Evolutionary conservation across 1,284 basidiomycete genomes (phyloP).

Genomic region (Cerioporus squamosus): DNA sequence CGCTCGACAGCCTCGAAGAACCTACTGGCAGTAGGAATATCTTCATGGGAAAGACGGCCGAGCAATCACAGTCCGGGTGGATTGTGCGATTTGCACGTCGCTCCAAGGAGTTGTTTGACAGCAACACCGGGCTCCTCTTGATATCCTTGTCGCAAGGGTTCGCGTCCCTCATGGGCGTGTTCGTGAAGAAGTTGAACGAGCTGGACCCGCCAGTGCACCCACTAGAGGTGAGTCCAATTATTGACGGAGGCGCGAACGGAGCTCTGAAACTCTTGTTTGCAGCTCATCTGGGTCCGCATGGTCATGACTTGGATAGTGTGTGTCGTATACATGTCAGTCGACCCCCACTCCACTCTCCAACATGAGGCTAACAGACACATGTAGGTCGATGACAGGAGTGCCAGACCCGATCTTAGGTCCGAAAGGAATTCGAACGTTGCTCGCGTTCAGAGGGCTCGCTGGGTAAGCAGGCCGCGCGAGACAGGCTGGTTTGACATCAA

Average conservation of each 20-base stretch:
- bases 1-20: background rate
- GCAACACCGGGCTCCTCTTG: constrained; percentile 66
- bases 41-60: background rate
- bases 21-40: background rate
- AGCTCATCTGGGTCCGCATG: constrained; percentile 57
- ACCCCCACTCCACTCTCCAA: background rate
- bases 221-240: constrained; percentile 49
- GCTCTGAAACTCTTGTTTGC: background rate
- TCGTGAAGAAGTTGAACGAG: constrained; percentile 63
- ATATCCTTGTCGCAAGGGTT: constrained; percentile 64
- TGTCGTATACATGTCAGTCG: constrained; percentile 43
- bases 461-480: background rate
- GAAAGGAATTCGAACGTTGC: constrained; percentile 61
- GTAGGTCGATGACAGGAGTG: constrained; percentile 55
- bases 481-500: background rate
- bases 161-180: constrained; percentile 63
- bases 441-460: constrained; percentile 42
- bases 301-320: constrained; percentile 53
- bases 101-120: constrained; percentile 19
- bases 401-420: constrained; percentile 74
- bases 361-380: too few species aligned
- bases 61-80: too few species aligned
- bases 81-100: background rate
- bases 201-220: constrained; percentile 62
- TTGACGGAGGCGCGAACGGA: too few species aligned